phyloP scores from a whole-genome alignment of 75 land plant species.

The Sequoia sempervirens region DNA sequence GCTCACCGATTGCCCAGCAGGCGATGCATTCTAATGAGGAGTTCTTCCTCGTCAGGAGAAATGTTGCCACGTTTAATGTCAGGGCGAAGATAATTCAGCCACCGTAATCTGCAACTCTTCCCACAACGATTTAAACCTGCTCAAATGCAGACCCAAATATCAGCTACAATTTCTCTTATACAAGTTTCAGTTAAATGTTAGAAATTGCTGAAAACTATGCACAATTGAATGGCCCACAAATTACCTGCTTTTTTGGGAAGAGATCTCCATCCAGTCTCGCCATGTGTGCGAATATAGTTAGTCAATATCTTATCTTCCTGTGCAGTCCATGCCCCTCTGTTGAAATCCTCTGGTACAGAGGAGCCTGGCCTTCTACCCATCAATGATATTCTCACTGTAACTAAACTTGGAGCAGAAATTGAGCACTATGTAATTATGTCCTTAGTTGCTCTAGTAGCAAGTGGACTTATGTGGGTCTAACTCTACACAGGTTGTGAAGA shows the following conservation, averaged over 20 bases:
- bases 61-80: slow-evolving; percentile 30
- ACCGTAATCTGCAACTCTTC: slow-evolving; percentile 31
- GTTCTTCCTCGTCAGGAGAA: slow-evolving; percentile 31
- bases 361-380: slow-evolving; percentile 18
- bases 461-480: background rate
- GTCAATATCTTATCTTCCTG: slow-evolving; percentile 38
- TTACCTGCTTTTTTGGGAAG: slow-evolving; percentile 44
- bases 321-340: slow-evolving; percentile 45
- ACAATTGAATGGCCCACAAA: background rate
- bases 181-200: background rate
- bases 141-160: background rate
- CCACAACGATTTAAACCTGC: slow-evolving; percentile 35
- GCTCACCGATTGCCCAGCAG: slow-evolving; percentile 36
- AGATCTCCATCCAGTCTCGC: slow-evolving; percentile 46
- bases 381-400: background rate
- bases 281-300: slow-evolving; percentile 34
- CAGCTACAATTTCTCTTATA: background rate
- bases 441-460: background rate
- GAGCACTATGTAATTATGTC: no score
- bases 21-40: slow-evolving; percentile 25
- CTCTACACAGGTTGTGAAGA: background rate
- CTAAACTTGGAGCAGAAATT: background rate
- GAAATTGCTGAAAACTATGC: background rate
- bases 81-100: slow-evolving; percentile 29
- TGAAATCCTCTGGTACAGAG: slow-evolving; percentile 10